Evolutionary conservation across 1,139 yeast species (phyloP).

Genomic region (Geotrichum siamense): DNA sequence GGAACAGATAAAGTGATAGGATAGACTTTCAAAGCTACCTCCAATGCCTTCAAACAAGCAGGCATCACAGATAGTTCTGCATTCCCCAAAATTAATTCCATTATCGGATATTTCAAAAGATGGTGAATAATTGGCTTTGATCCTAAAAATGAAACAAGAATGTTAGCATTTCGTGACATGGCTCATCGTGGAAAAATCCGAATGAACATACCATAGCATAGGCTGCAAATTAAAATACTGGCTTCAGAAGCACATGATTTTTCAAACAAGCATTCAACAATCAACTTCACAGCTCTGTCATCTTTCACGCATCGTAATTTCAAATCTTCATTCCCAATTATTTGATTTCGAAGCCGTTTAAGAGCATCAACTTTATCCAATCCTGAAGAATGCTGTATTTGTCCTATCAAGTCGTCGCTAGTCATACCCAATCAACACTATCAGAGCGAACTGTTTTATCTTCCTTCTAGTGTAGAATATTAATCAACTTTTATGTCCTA

Average conservation of each 20-base stretch:
- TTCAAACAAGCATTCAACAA: constrained; percentile 1
- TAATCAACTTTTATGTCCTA: too few species aligned
- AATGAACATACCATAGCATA: constrained; percentile 1
- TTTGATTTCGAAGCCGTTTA: background rate
- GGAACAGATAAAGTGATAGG: background rate
- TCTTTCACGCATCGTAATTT: constrained; percentile 2
- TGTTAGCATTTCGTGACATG: background rate
- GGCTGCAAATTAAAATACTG: constrained; percentile 1
- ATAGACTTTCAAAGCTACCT: background rate
- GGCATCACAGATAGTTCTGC: constrained; percentile 6
- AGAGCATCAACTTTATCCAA: background rate
- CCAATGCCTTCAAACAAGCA: constrained; percentile 4
- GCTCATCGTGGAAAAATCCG: background rate
- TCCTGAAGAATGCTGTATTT: constrained; percentile 3
- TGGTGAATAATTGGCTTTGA: background rate
- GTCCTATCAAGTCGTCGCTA: constrained; percentile 2
- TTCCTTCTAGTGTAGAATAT: too few species aligned
- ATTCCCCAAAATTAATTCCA: background rate
- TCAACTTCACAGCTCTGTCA: background rate
- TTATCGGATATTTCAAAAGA: background rate
- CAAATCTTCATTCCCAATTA: constrained; percentile 3
- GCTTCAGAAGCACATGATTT: constrained; percentile 2
- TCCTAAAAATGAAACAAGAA: background rate
- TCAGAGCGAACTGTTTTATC: too few species aligned
- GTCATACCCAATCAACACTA: background rate